Evolutionary conservation across 75 land plant species (phyloP).

Genomic region (Cupressus sempervirens): DNA sequence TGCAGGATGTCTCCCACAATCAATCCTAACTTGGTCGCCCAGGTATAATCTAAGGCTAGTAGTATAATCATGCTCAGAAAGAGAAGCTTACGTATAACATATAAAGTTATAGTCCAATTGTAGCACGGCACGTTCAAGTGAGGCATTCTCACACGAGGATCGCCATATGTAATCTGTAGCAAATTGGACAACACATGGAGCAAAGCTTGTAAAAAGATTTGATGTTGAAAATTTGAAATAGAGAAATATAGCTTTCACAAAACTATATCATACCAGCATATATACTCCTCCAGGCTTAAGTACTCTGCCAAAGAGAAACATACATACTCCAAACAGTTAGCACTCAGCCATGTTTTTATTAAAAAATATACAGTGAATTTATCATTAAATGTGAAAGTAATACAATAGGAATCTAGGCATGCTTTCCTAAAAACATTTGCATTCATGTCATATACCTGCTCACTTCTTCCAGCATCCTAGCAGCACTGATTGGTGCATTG

Average conservation of each 20-base stretch:
- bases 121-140: slow-evolving; percentile 46
- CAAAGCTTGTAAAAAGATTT: not conserved
- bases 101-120: slow-evolving; percentile 63
- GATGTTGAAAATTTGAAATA: not conserved
- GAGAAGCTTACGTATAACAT: slow-evolving; percentile 62
- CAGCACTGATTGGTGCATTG: slow-evolving; percentile 67
- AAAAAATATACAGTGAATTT: slow-evolving; percentile 6
- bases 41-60: not conserved
- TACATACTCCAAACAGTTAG: not conserved
- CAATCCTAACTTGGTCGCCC: too few species aligned
- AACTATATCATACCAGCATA: slow-evolving; percentile 65
- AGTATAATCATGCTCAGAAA: not conserved
- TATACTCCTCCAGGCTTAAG: slow-evolving; percentile 90
- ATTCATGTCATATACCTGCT: slow-evolving; percentile 55
- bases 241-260: not conserved
- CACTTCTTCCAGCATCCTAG: slow-evolving; percentile 84
- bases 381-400: not conserved
- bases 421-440: not conserved
- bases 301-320: slow-evolving; percentile 47
- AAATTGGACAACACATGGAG: not conserved
- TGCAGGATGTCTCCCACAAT: too few species aligned
- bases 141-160: slow-evolving; percentile 79
- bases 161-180: slow-evolving; percentile 93
- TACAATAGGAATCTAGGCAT: not conserved
- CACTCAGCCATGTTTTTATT: not conserved